These are phyloP conservation scores for Helminthosporium solani DNA, from an alignment of 2,329 filamentous ascomycete genomes.

Conservation along the genomic window DNA sequence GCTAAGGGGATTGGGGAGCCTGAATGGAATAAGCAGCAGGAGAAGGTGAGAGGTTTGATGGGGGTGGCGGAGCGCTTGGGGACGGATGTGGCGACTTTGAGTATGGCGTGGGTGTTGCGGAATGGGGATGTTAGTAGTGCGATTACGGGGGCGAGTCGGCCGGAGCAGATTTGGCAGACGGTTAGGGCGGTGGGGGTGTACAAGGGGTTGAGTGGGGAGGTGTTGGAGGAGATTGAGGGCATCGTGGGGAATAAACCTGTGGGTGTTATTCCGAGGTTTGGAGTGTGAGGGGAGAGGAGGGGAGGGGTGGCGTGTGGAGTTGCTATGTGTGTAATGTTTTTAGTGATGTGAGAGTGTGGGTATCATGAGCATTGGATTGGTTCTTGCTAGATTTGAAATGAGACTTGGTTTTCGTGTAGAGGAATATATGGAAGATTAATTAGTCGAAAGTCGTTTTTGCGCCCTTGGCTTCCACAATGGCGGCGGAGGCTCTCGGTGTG, in stretches of 20 bases:
- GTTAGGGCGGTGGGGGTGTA: slow-evolving; percentile 48
- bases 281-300: slow-evolving; percentile 1
- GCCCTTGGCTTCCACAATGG: slow-evolving; percentile 74
- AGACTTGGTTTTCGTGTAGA: background rate
- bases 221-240: slow-evolving; percentile 47
- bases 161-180: slow-evolving; percentile 38
- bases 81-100: slow-evolving; percentile 51
- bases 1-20: slow-evolving; percentile 48
- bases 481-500: slow-evolving; percentile 68
- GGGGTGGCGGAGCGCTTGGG: slow-evolving; percentile 64
- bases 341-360: background rate
- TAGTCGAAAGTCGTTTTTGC: slow-evolving; percentile 79
- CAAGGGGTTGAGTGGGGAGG: slow-evolving; percentile 45
- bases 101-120: slow-evolving; percentile 40
- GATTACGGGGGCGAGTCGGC: slow-evolving; percentile 32
- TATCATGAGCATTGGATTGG: too few relatives aligned
- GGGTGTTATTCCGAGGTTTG: slow-evolving; percentile 26
- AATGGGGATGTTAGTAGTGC: slow-evolving; percentile 33
- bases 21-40: slow-evolving; percentile 57
- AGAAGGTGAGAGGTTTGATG: slow-evolving; percentile 53
- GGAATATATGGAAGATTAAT: background rate
- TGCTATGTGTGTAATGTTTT: too few relatives aligned
- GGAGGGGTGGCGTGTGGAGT: background rate
- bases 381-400: background rate
- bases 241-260: slow-evolving; percentile 37